Base-by-base conservation (phyloP, 148 eudicot species). In the Hydrangea macrophylla region DNA sequence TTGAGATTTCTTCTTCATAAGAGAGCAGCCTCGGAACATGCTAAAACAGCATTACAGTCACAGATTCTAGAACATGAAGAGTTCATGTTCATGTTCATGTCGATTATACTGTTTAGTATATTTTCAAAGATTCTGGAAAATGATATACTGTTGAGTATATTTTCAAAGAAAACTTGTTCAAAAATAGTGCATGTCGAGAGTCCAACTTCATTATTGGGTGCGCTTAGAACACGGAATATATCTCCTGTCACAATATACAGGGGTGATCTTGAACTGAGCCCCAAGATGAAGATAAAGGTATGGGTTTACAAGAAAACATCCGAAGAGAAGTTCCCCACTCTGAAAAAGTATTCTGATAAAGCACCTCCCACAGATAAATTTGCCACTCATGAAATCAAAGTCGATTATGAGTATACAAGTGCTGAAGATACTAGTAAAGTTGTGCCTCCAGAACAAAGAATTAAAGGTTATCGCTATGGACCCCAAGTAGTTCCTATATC, bases 271-370 rank as follows among this genome's bases (percentile, higher is more conserved):
- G 97, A 88, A 82, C 70, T 94, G 45, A 89, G 97, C 79, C 55
- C 99, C 67, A 42, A 50, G 36, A 62, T 94, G 70, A 94, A 82
- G 78, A 90, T 94, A 75, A 87, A 91, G 99, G 98, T 94, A 51
- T 94, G 99, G 99, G 97, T 94, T 44, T 94, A 91, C 83, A 94
- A 94, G 84, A 94, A 94, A 90, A 89, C 96, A 58, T 78, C 86
- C 26, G 92, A 89, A 66, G 99, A 94, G 80, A 94, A 73, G 73
- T 94, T 94, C 75, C 99, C 99, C 45, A 80, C 90, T 62, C 78
- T 94, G 76, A 94, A 91, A 75, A 91, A 85, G 67, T 94, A 91
- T 80, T 94, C 99, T 51, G 99, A 94, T 79, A 91, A 91, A 79
- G 99, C 99, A 42, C 99, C 99, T 62, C 78, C 83, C 22, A 86